Percentiles rank a stretch among this genome's conserved stretches.
These are phyloP conservation scores for Xylaria sp. DNA, from an alignment of 2,329 filamentous ascomycete species.

Conservation along the genomic window DNA sequence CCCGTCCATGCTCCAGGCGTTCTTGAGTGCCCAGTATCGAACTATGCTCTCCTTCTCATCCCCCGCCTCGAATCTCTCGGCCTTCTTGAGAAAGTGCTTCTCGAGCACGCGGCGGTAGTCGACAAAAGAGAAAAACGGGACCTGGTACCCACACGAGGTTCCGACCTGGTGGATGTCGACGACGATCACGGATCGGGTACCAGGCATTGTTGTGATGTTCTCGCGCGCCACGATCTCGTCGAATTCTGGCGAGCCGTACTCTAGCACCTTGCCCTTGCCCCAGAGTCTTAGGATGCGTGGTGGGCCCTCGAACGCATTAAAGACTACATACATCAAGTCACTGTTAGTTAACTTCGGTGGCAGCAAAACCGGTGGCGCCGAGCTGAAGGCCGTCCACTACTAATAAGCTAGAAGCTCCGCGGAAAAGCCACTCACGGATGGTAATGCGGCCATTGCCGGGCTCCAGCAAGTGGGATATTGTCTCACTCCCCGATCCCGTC, in stretches of 20 bases:
- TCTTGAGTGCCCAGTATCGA: slow-evolving; percentile 56
- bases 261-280: slow-evolving; percentile 52
- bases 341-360: slow-evolving; percentile 16
- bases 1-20: slow-evolving; percentile 53
- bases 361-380: too few species aligned
- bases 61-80: slow-evolving; percentile 47
- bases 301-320: slow-evolving; percentile 60
- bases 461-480: slow-evolving; percentile 78
- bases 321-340: slow-evolving; percentile 55
- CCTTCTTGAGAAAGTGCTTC: slow-evolving; percentile 49
- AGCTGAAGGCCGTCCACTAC: not conserved
- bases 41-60: slow-evolving; percentile 52
- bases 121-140: slow-evolving; percentile 54
- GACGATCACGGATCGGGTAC: slow-evolving; percentile 52
- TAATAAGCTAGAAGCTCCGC: not conserved
- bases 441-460: slow-evolving; percentile 74
- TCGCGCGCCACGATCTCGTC: slow-evolving; percentile 49
- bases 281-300: slow-evolving; percentile 54
- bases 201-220: slow-evolving; percentile 43
- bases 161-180: slow-evolving; percentile 54
- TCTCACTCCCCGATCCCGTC: slow-evolving; percentile 80
- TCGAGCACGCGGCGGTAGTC: slow-evolving; percentile 51
- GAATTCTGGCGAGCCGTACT: slow-evolving; percentile 48
- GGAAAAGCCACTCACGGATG: slow-evolving; percentile 54
- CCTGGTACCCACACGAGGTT: slow-evolving; percentile 54